Base-by-base conservation (phyloP, 108 stramenopile species). In the Mediolabrus comicus region DNA sequence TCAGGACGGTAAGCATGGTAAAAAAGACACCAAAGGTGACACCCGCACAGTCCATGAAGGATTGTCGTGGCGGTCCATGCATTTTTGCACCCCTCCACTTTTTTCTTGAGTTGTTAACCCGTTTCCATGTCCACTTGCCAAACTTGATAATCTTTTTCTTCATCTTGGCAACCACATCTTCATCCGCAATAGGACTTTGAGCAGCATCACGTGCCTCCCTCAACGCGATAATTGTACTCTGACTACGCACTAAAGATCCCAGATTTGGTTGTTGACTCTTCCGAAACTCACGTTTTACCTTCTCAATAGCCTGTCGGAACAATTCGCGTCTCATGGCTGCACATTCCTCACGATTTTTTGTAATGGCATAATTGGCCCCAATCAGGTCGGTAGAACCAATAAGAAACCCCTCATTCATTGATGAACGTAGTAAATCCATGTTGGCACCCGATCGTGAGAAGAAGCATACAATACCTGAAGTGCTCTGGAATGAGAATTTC, bases 381-480 rank as follows among this genome's bases (percentile, higher is more conserved):
- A 84, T 83, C 55, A 81, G 13, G 19, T 52, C 53, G 2, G 73
- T 54, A 1, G 70, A 49, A 4, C 36, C 52, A 4, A 53, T 27
- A 7, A 81, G 39, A 17, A 76, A 81, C 1, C 27, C 33, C 43
- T 76, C 74, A 27, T 81, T 81, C 34, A 32, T 30, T 10, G 28
- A 14, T 4, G 46, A 30, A 9, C 19, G 51, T 11, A 81, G 61
- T 27, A 22, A n/a, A 10, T 35, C 24, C 11, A 65, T 26, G 54
- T 71, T 33, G 17, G 16, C 64, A 29, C 17, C 59, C 3, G 34
- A 8, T 24, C 74, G 52, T 11, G 80, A 68, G 27, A 81, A 53
- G 64, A 70, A 81, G n/a, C 76, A 14, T 3, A 81, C 80, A 24
- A 81, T 66, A 6, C 80, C 80, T 24, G 62, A 0, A 26, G 9